phyloP scores from a whole-genome alignment of 768 basidiomycete species.

The Lentinula edodes region DNA sequence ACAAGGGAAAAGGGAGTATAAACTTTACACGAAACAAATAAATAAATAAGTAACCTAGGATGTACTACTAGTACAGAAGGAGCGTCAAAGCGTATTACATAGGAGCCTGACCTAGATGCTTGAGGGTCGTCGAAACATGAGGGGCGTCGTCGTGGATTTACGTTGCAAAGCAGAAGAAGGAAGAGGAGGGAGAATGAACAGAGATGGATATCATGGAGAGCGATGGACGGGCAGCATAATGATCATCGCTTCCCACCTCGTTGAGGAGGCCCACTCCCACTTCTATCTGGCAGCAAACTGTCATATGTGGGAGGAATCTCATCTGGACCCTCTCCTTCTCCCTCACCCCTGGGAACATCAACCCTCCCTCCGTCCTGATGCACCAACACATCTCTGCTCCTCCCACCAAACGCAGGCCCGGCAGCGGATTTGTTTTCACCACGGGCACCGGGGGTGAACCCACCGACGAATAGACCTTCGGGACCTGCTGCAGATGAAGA shows the following conservation, averaged over 20 bases:
- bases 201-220: no score
- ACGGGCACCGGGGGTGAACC: background rate
- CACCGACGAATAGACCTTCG: background rate
- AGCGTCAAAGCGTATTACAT: no score
- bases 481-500: background rate
- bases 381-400: background rate
- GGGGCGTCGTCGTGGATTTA: no score
- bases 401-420: background rate
- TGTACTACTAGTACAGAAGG: no score
- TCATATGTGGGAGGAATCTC: conserved; percentile 3
- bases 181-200: no score
- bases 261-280: background rate
- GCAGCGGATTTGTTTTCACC: background rate
- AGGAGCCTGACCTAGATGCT: no score
- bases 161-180: no score
- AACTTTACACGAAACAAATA: no score
- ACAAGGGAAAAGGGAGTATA: no score
- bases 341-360: background rate
- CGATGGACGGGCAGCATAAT: no score
- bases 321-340: background rate
- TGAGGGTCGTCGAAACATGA: no score
- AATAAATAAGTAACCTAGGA: no score
- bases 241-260: background rate
- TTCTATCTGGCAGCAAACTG: background rate
- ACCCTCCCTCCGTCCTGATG: conserved; percentile 1